phyloP scores from a whole-genome alignment of 495 filamentous ascomycete species.

The Gamarada debralockiae region DNA sequence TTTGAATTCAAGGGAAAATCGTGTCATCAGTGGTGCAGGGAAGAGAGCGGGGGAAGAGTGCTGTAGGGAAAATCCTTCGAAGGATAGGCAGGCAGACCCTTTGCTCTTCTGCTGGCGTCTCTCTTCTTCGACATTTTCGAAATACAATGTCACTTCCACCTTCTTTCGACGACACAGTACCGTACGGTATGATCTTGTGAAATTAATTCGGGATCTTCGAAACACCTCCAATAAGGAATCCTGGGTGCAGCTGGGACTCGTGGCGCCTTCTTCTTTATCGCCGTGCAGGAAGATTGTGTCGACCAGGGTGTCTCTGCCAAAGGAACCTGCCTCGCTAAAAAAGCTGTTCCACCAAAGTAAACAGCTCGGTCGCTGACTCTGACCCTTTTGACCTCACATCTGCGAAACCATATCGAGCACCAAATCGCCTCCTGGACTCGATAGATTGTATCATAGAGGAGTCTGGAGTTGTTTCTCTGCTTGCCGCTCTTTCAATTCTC shows the following conservation, averaged over 20 bases:
- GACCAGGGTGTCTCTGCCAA: not conserved
- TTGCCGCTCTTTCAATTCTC: constrained; percentile 1
- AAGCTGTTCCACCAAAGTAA: not conserved
- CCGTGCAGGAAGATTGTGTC: constrained; percentile 1
- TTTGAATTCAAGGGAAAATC: constrained; percentile 2
- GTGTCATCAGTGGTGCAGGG: not conserved
- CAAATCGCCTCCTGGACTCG: not conserved
- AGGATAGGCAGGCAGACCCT: too few species aligned
- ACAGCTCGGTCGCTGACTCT: not conserved
- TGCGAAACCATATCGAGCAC: not conserved
- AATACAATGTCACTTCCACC: not conserved
- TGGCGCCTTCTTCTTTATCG: constrained; percentile 7
- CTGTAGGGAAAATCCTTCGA: not conserved
- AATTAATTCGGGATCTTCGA: not conserved
- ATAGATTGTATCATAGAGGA: constrained; percentile 12
- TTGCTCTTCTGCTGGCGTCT: not conserved
- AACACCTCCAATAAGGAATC: constrained; percentile 8
- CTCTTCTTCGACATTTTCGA: not conserved
- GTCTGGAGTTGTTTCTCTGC: constrained; percentile 14
- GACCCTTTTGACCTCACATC: not conserved
- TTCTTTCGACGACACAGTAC: not conserved
- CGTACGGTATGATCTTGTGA: not conserved
- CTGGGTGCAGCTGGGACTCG: not conserved
- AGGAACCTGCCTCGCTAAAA: not conserved
- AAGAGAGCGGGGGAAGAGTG: not conserved